These are phyloP conservation scores for Lecanosticta acicola DNA, from an alignment of 2,329 filamentous ascomycete genomes.

Conservation along the genomic window DNA sequence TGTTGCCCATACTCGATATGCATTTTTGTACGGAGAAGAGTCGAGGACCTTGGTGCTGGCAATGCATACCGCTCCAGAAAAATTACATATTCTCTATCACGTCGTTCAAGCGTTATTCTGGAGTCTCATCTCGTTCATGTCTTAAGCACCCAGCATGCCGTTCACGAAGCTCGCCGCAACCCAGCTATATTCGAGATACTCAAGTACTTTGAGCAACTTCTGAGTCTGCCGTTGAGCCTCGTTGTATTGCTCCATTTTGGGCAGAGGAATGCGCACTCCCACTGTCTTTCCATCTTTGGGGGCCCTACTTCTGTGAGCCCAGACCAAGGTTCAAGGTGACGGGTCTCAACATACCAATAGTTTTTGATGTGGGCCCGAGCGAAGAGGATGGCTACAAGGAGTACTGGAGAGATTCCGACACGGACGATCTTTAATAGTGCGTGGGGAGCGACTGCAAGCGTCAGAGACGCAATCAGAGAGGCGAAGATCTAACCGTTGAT, in stretches of 20 bases:
- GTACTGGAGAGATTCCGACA: constrained; percentile 22
- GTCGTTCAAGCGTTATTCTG: too few species aligned
- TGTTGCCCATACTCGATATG: too few species aligned
- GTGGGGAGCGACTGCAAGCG: constrained; percentile 19
- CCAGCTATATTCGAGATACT: constrained; percentile 35
- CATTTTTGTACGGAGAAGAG: too few species aligned
- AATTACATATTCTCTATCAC: too few species aligned
- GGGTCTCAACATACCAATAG: constrained; percentile 30
- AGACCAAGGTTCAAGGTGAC: too few species aligned
- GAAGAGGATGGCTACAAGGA: constrained; percentile 25
- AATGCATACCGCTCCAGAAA: too few species aligned
- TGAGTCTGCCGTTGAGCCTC: constrained; percentile 32
- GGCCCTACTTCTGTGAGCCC: too few species aligned
- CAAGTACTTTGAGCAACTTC: constrained; percentile 28
- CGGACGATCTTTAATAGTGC: constrained; percentile 17
- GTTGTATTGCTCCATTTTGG: constrained; percentile 33
- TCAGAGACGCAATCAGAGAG: constrained; percentile 25
- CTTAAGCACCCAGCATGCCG: constrained; percentile 20
- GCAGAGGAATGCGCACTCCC: constrained; percentile 26
- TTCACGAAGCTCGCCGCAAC: constrained; percentile 28
- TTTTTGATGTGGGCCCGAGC: constrained; percentile 32
- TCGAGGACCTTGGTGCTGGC: too few species aligned
- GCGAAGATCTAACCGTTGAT: constrained; percentile 22
- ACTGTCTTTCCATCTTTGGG: constrained; percentile 27
- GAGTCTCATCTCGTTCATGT: too few species aligned